Conservation (phyloP, 192 early-diverging fungal genomes). For the Gryganskiella cystojenkinii region DNA sequence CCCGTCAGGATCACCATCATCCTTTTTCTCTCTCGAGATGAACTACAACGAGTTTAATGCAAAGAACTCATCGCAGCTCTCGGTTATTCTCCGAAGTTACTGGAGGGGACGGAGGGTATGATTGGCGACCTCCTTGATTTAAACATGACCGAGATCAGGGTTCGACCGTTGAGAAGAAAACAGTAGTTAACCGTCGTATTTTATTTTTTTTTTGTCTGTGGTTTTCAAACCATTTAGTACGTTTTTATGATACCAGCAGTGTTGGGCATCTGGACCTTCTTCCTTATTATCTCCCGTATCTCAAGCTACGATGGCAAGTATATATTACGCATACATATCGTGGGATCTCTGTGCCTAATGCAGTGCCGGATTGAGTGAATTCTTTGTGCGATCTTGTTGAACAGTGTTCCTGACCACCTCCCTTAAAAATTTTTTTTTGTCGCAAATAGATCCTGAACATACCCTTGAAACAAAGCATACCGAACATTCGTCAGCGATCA, state of each 20-base stretch:
- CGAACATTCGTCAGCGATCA: conserved; percentile 4
- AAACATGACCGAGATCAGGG: too few species aligned
- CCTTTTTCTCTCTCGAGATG: too few species aligned
- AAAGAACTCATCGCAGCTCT: too few species aligned
- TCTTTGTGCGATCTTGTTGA: too few species aligned
- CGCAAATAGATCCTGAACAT: conserved; percentile 12
- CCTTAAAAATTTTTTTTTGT: too few species aligned
- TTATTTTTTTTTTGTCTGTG: not conserved
- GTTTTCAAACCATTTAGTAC: not conserved
- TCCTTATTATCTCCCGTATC: not conserved
- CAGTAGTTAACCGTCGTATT: not conserved
- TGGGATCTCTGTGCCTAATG: not conserved
- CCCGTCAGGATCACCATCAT: too few species aligned
- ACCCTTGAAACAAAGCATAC: conserved; percentile 3
- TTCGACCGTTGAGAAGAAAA: not conserved
- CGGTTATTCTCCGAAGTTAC: not conserved
- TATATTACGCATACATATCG: not conserved
- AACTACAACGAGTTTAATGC: too few species aligned
- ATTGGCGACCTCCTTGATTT: too few species aligned
- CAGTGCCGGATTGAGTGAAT: too few species aligned
- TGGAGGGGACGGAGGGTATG: conserved; percentile 9
- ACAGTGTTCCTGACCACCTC: too few species aligned
- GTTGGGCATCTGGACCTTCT: conserved; percentile 1
- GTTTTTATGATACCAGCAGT: not conserved
- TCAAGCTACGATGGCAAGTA: conserved; percentile 10